Base-by-base conservation (phyloP, 176 grass and related monocot genomes). In the Rhynchospora tenuis region DNA sequence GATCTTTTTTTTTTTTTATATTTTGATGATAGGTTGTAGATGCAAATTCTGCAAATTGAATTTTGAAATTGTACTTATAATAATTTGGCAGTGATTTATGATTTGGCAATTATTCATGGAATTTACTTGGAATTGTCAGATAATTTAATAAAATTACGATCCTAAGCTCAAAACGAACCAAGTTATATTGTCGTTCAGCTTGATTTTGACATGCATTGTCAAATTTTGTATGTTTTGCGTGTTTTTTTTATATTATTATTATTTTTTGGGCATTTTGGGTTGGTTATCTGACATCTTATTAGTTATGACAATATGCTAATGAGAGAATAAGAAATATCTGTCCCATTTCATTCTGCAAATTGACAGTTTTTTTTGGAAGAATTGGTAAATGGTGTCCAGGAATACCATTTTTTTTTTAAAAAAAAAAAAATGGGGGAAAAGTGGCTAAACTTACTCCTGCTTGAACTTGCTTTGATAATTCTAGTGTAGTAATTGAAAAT, bases 401-500 rank as follows among this genome's bases (percentile, higher is more conserved):
- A 16, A 28, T 14, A 29, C n/a, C 47, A 15, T 52, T 16, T 71
- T 4, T 56, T 14, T 54, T 77, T 29, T 10, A 31, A 14, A 55
- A 24, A 29, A 31, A 14, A 55, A 24, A 29, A 55, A 56, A 23
- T 52, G 73, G 50, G 15, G 16, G 50, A 77, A 28, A 3, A 17
- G 51, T 75, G 72, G 54, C 13, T 75, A 55, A 45, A 74, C 4
- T 33, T 56, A n/a, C 50, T 77, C 23, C 29, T 55, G 17, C 3
- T 31, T 56, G 23, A 77, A 77, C 22, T 44, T 29, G 80, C 67
- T 67, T 82, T 82, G 22, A 48, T 63, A 56, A 16, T 67, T 59
- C 52, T 22, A 82, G 47, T 76, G 45, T 67, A 86, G 66, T 71
- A 77, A 48, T 78, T 78, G 17, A 85, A 83, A 85, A 90, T 90